phyloP scores from a whole-genome alignment of 1,139 yeast genomes.

The Taiozyma sp. region DNA sequence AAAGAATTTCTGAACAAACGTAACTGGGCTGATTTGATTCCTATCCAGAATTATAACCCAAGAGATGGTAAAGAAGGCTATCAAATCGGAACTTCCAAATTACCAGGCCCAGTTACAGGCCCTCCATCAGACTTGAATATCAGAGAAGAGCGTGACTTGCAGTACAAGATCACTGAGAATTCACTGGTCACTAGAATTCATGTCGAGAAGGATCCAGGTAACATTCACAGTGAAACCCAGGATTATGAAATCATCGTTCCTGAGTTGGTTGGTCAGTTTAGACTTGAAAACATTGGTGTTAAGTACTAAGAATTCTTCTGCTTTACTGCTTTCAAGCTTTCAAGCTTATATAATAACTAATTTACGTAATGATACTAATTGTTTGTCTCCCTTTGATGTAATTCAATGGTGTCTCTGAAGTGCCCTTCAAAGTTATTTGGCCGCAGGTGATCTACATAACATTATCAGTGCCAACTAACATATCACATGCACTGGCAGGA shows the following conservation, averaged over 20 bases:
- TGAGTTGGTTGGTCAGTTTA: conserved; percentile 30
- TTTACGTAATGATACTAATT: too few species aligned
- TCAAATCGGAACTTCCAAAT: conserved; percentile 25
- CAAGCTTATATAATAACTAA: neutral
- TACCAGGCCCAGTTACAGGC: conserved; percentile 26
- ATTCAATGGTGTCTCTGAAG: neutral
- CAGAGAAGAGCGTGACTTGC: conserved; percentile 23
- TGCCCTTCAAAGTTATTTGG: too few species aligned
- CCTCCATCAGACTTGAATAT: conserved; percentile 7
- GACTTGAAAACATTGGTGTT: conserved; percentile 19
- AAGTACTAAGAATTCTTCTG: conserved; percentile 3
- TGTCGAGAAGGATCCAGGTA: conserved; percentile 59
- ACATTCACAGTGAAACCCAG: conserved; percentile 49
- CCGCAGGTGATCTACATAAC: too few species aligned
- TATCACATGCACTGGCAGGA: neutral
- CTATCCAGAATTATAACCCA: conserved; percentile 32
- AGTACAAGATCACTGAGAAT: conserved; percentile 50
- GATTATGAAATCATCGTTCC: conserved; percentile 74
- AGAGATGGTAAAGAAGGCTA: conserved; percentile 17
- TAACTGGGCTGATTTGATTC: conserved; percentile 63
- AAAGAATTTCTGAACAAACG: conserved; percentile 68
- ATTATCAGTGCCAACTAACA: too few species aligned
- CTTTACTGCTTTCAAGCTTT: neutral
- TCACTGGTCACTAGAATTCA: conserved; percentile 67
- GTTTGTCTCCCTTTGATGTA: too few species aligned